These are phyloP conservation scores for Phylloporus sp. DNA, from an alignment of 768 basidiomycete genomes.

Conservation along the genomic window DNA sequence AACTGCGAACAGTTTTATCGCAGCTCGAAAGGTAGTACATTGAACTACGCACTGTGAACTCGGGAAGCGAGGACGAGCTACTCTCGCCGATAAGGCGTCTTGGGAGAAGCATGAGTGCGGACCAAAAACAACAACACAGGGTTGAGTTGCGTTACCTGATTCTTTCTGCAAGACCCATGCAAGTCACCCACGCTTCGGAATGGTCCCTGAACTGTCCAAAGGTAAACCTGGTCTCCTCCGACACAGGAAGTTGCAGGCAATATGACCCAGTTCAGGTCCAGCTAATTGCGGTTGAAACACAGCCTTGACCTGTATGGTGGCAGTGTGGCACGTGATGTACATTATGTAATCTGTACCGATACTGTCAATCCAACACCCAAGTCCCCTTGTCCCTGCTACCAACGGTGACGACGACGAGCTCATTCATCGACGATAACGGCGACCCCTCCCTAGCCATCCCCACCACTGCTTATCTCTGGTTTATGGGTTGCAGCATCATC, in stretches of 20 bases:
- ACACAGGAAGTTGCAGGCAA: no score
- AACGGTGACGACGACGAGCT: slow-evolving; percentile 29
- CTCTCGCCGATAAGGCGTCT: slow-evolving; percentile 4
- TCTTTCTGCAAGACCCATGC: slow-evolving; percentile 20
- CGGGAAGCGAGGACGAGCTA: slow-evolving; percentile 12
- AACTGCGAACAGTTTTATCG: slow-evolving; percentile 23
- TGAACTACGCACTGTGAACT: slow-evolving; percentile 28
- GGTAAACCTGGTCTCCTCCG: no score
- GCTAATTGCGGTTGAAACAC: no score
- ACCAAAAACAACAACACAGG: background rate
- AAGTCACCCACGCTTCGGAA: background rate
- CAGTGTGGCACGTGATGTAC: slow-evolving; percentile 24
- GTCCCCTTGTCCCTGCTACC: slow-evolving; percentile 37
- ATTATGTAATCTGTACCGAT: slow-evolving; percentile 32
- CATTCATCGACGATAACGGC: slow-evolving; percentile 31
- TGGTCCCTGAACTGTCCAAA: background rate
- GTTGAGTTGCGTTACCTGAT: slow-evolving; percentile 23
- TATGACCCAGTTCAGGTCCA: no score
- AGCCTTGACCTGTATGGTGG: background rate
- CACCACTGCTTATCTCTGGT: background rate
- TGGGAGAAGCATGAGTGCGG: background rate
- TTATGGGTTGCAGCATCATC: slow-evolving; percentile 15
- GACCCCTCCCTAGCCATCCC: background rate
- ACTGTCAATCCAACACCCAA: slow-evolving; percentile 29
- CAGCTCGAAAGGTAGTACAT: background rate